These are phyloP conservation scores for Nannizzia gypsea DNA, from an alignment of 2,329 filamentous ascomycete genomes.

Conservation along the genomic window DNA sequence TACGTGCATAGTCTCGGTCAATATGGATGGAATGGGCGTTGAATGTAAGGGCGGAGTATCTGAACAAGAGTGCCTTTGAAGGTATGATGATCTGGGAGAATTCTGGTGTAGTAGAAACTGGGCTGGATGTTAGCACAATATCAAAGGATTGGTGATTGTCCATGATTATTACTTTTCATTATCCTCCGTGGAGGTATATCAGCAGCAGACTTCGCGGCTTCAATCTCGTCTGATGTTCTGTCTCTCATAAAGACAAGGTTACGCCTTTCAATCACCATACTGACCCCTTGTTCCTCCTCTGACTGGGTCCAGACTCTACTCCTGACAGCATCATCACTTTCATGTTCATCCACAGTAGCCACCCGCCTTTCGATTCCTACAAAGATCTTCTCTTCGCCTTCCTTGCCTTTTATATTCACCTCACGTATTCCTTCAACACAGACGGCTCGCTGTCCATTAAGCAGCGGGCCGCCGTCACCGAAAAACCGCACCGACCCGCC, in stretches of 20 bases:
- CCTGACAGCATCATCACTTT: constrained; percentile 26
- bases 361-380: constrained; percentile 48
- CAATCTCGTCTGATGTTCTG: constrained; percentile 29
- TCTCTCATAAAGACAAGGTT: constrained; percentile 53
- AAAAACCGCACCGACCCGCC: constrained; percentile 58
- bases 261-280: constrained; percentile 45
- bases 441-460: constrained; percentile 29
- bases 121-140: background rate
- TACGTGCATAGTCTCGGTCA: constrained; percentile 56
- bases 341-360: constrained; percentile 27
- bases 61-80: constrained; percentile 62
- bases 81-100: constrained; percentile 53
- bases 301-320: constrained; percentile 34
- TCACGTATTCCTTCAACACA: constrained; percentile 39
- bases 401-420: constrained; percentile 39
- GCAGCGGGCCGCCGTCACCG: constrained; percentile 18
- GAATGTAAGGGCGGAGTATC: constrained; percentile 81
- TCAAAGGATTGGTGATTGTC: background rate
- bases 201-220: constrained; percentile 18
- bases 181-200: constrained; percentile 16
- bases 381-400: constrained; percentile 46
- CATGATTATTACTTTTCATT: constrained; percentile 26
- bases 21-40: constrained; percentile 90
- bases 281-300: constrained; percentile 33
- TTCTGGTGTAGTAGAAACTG: constrained; percentile 41